Conservation (phyloP, 1,139 yeast species). For the Suzukiozyma palmioleophila region DNA sequence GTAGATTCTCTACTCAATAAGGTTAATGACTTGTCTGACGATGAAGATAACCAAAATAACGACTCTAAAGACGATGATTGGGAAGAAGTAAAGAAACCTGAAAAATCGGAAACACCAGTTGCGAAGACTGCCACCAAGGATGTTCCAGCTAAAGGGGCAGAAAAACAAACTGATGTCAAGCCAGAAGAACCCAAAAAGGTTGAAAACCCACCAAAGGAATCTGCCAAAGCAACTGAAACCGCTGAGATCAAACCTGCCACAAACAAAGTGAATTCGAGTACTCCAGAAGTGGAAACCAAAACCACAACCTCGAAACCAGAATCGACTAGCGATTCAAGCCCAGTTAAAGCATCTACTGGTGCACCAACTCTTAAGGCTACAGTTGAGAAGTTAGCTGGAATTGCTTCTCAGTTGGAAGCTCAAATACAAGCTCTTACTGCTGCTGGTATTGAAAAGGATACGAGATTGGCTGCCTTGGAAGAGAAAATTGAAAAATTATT, state of each 20-base stretch:
- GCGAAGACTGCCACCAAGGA: constrained; percentile 9
- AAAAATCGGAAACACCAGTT: constrained; percentile 9
- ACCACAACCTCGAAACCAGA: constrained; percentile 5
- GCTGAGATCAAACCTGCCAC: constrained; percentile 6
- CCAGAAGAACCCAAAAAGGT: constrained; percentile 6
- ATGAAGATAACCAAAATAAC: constrained; percentile 30
- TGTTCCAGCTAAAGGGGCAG: constrained; percentile 10
- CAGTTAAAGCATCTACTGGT: constrained; percentile 14
- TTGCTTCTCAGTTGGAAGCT: constrained; percentile 53
- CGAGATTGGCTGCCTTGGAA: constrained; percentile 45
- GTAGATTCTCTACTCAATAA: constrained; percentile 35
- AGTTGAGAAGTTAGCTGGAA: constrained; percentile 56
- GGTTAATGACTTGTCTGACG: constrained; percentile 38
- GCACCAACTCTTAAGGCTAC: constrained; percentile 66
- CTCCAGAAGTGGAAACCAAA: constrained; percentile 9
- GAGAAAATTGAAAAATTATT: constrained; percentile 37
- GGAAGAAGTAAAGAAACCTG: constrained; percentile 38
- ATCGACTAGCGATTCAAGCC: neutral
- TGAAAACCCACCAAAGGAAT: constrained; percentile 11
- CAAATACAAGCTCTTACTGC: constrained; percentile 49
- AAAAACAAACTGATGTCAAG: constrained; percentile 12
- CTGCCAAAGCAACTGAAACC: constrained; percentile 12
- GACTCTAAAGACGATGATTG: constrained; percentile 33
- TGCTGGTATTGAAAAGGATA: constrained; percentile 60
- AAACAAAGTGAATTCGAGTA: too few species aligned